phyloP scores from a whole-genome alignment of 176 grass and related monocot species.

The Poa annua region DNA sequence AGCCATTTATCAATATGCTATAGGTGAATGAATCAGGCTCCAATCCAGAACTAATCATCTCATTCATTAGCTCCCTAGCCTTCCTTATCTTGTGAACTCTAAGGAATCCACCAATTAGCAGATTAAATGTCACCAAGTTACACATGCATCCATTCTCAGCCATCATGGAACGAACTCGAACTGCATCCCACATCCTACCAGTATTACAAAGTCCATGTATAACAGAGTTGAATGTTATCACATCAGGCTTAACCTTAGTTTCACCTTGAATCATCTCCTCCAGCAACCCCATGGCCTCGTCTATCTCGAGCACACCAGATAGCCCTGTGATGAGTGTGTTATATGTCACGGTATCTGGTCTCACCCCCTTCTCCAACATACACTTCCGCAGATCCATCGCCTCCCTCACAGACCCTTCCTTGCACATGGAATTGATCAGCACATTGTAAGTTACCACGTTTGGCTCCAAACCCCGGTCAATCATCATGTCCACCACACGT shows the following conservation, averaged over 20 bases:
- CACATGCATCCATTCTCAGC: conserved; percentile 42
- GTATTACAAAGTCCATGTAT: conserved; percentile 68
- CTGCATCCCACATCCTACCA: conserved; percentile 39
- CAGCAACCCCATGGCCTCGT: conserved; percentile 54
- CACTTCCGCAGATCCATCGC: conserved; percentile 30
- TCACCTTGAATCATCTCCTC: conserved; percentile 55
- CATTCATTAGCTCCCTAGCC: conserved; percentile 49
- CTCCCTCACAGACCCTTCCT: conserved; percentile 44
- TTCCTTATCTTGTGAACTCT: conserved; percentile 45
- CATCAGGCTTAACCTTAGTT: conserved; percentile 41
- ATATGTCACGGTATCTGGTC: conserved; percentile 57
- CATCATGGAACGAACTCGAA: conserved; percentile 54
- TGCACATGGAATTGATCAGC: conserved; percentile 60
- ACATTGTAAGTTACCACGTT: conserved; percentile 60
- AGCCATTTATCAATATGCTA: conserved; percentile 64
- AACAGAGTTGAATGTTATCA: conserved; percentile 58
- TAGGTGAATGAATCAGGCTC: conserved; percentile 59
- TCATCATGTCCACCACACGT: conserved; percentile 58
- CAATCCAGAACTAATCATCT: conserved; percentile 51
- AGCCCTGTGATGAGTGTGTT: conserved; percentile 58
- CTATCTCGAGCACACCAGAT: conserved; percentile 52
- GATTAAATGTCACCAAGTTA: conserved; percentile 60
- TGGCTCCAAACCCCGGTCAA: conserved; percentile 54
- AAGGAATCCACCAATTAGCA: conserved; percentile 58
- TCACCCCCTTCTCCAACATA: conserved; percentile 52